These are phyloP conservation scores for Colletotrichum sansevieriae DNA, from an alignment of 2,329 filamentous ascomycete species.

Conservation along the genomic window DNA sequence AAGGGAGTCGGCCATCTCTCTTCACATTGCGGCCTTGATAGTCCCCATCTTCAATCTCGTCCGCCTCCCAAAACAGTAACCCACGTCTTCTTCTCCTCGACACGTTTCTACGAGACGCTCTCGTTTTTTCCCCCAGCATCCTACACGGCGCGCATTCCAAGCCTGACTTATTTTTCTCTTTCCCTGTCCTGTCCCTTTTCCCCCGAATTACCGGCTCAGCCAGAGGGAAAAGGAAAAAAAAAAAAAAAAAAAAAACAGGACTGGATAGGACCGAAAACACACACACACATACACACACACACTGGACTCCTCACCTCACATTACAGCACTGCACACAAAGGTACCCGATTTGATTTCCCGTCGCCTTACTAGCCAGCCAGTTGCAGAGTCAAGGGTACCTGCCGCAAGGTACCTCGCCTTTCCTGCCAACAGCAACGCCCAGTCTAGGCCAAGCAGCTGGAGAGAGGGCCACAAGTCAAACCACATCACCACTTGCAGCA, in stretches of 20 bases:
- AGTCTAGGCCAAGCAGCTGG: not conserved
- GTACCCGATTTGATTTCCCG: too few relatives aligned
- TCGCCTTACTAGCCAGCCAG: not conserved
- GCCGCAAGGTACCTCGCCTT: not conserved
- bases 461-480: constrained; percentile 23
- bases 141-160: constrained; percentile 5
- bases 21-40: constrained; percentile 31
- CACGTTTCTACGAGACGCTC: not conserved
- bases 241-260: not conserved
- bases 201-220: constrained; percentile 5
- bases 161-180: constrained; percentile 1
- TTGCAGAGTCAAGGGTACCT: too few relatives aligned
- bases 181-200: not conserved
- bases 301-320: too few relatives aligned
- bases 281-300: not conserved
- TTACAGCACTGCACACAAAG: too few relatives aligned
- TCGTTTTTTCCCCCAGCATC: constrained; percentile 11
- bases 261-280: not conserved
- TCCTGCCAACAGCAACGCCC: constrained; percentile 8
- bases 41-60: not conserved
- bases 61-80: constrained; percentile 25
- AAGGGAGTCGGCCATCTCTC: constrained; percentile 28
- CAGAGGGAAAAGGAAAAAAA: not conserved
- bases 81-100: constrained; percentile 16
- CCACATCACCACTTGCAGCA: constrained; percentile 41